These are phyloP conservation scores for Apiotrichum siamense DNA, from an alignment of 1,284 basidiomycete genomes.

Conservation along the genomic window DNA sequence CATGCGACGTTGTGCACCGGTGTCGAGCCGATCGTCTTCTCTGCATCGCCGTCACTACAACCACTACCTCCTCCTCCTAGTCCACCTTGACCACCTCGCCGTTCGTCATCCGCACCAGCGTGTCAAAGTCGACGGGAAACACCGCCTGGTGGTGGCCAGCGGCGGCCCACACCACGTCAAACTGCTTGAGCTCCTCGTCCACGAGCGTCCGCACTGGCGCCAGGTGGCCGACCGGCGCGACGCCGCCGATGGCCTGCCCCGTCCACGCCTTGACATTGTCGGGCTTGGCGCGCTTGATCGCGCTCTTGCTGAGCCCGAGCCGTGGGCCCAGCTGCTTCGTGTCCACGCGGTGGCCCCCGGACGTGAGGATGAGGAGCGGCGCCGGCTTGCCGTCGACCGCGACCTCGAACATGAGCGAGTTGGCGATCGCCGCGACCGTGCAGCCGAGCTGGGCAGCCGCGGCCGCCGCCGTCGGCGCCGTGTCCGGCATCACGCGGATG, in stretches of 20 bases:
- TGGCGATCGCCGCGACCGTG: slow-evolving; percentile 11
- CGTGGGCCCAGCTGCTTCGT: slow-evolving; percentile 6
- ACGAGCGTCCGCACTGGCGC: slow-evolving; percentile 6
- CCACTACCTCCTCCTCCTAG: no score
- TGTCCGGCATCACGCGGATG: slow-evolving; percentile 9
- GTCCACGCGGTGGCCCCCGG: slow-evolving; percentile 9
- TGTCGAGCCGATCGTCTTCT: no score
- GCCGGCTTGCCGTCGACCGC: no score
- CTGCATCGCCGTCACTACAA: no score
- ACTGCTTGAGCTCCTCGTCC: slow-evolving; percentile 5
- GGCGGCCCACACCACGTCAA: slow-evolving; percentile 7
- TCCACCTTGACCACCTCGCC: slow-evolving; percentile 13
- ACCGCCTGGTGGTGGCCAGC: slow-evolving; percentile 12
- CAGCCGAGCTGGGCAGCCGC: slow-evolving; percentile 9
- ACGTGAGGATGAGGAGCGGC: slow-evolving; percentile 12
- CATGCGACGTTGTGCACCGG: no score
- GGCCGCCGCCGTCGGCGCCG: slow-evolving; percentile 6
- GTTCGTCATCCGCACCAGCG: slow-evolving; percentile 4
- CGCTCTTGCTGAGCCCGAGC: slow-evolving; percentile 2
- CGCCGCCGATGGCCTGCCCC: slow-evolving; percentile 12
- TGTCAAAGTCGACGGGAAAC: background rate
- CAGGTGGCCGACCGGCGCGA: slow-evolving; percentile 8
- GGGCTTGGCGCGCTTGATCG: slow-evolving; percentile 9
- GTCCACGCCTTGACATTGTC: slow-evolving; percentile 5
- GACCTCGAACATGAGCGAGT: slow-evolving; percentile 12